These are phyloP conservation scores for Benincasa hispida DNA, from an alignment of 306 rosid genomes.

Conservation along the genomic window DNA sequence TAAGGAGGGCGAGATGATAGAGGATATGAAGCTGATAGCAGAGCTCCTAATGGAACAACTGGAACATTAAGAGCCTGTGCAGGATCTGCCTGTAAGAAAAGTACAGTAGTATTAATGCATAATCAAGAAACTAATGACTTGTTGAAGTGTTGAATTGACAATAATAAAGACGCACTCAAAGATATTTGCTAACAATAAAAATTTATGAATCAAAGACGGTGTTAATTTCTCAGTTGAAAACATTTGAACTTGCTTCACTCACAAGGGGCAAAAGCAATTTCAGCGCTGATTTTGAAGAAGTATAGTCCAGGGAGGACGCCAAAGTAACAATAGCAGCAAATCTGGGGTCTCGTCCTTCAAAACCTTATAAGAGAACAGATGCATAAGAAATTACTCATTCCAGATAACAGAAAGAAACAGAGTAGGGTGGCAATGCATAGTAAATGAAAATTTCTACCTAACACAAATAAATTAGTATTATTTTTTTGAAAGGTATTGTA, in stretches of 20 bases:
- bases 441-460: background rate
- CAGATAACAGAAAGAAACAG: background rate
- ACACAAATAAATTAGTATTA: background rate
- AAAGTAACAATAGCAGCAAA: conserved; percentile 82
- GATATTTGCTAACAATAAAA: background rate
- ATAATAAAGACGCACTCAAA: no score
- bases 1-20: conserved; percentile 70
- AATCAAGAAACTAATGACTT: conserved; percentile 1
- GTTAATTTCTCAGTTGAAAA: background rate
- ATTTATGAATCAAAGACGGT: background rate
- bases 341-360: conserved; percentile 57
- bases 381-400: background rate
- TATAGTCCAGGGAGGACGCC: conserved; percentile 92
- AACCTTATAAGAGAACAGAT: conserved; percentile 36
- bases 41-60: conserved; percentile 78
- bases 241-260: conserved; percentile 28
- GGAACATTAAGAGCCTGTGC: conserved; percentile 96
- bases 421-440: background rate
- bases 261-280: conserved; percentile 88
- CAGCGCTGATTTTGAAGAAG: conserved; percentile 76
- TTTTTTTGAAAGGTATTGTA: no score
- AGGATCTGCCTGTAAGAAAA: conserved; percentile 85
- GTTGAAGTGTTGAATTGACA: background rate
- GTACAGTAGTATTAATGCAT: conserved; percentile 19
- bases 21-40: conserved; percentile 82